Conservation (phyloP, 768 basidiomycete species). For the Infundibulicybe gibba region DNA sequence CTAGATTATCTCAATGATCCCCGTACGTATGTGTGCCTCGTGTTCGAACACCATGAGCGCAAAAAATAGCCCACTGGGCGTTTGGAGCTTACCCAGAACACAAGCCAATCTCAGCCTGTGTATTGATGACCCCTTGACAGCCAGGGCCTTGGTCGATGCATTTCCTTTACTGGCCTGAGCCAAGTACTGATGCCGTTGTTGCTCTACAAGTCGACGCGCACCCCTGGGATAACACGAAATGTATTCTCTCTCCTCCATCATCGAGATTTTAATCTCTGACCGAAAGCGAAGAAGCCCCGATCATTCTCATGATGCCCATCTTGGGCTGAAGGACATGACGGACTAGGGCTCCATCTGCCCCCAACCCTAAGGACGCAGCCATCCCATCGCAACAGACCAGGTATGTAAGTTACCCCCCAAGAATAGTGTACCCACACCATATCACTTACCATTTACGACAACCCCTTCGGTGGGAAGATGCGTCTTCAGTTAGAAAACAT, state of each 20-base stretch:
- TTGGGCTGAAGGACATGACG: conserved; percentile 2
- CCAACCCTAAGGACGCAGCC: conserved; percentile 14
- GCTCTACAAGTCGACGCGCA: conserved; percentile 1
- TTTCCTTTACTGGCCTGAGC: conserved; percentile 1
- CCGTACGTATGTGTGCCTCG: too few relatives aligned
- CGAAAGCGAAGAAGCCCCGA: conserved; percentile 19
- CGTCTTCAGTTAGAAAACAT: conserved; percentile 2
- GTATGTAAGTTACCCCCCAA: background rate
- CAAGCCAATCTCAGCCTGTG: too few relatives aligned
- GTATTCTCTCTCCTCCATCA: conserved; percentile 9
- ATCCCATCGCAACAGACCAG: conserved; percentile 14
- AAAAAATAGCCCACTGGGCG: too few relatives aligned
- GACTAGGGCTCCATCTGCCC: conserved; percentile 2
- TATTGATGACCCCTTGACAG: too few relatives aligned
- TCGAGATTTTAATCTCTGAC: conserved; percentile 19
- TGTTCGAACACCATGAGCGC: background rate
- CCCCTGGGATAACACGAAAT: background rate
- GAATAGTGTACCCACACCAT: background rate
- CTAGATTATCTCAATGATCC: too few relatives aligned
- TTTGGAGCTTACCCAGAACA: too few relatives aligned
- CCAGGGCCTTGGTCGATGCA: too few relatives aligned
- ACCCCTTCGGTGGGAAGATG: conserved; percentile 4
- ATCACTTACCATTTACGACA: background rate
- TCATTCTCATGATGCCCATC: conserved; percentile 12
- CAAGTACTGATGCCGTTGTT: conserved; percentile 9